Evolutionary conservation across 2,329 filamentous ascomycete genomes (phyloP).

Genomic region (Mycosphaerella arachidis): DNA sequence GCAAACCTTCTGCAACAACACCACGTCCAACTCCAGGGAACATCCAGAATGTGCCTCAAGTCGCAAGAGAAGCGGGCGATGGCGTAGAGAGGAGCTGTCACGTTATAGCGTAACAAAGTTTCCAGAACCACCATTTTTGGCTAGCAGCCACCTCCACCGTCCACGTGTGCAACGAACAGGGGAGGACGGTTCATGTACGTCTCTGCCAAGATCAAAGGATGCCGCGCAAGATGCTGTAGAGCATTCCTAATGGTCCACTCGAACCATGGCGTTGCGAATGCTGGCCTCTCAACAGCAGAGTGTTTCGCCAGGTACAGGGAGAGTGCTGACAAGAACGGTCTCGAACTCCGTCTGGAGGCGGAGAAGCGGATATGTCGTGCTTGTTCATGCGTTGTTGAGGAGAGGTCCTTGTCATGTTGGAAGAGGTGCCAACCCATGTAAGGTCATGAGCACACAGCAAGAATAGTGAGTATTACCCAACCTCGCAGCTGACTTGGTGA

Average conservation of each 20-base stretch:
- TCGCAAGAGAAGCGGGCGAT: not conserved
- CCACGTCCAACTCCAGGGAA: not conserved
- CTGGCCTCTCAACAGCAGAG: not conserved
- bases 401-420: too few relatives aligned
- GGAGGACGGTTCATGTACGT: not conserved
- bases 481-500: too few relatives aligned
- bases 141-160: not conserved
- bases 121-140: not conserved
- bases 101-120: conserved; percentile 2
- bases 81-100: not conserved
- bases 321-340: not conserved
- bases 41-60: not conserved
- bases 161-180: not conserved
- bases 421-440: too few relatives aligned
- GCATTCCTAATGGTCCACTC: not conserved
- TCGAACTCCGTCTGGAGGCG: not conserved
- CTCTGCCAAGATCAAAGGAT: not conserved
- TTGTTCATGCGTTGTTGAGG: not conserved
- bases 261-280: not conserved
- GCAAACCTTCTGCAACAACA: not conserved
- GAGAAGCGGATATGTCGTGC: not conserved
- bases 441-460: too few relatives aligned
- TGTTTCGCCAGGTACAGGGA: not conserved
- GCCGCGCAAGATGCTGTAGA: not conserved
- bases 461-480: too few relatives aligned